Percentiles rank a stretch among this genome's conserved stretches.
Evolutionary conservation across 2,329 filamentous ascomycete species (phyloP).

Genomic region (Colletotrichum viniferum): DNA sequence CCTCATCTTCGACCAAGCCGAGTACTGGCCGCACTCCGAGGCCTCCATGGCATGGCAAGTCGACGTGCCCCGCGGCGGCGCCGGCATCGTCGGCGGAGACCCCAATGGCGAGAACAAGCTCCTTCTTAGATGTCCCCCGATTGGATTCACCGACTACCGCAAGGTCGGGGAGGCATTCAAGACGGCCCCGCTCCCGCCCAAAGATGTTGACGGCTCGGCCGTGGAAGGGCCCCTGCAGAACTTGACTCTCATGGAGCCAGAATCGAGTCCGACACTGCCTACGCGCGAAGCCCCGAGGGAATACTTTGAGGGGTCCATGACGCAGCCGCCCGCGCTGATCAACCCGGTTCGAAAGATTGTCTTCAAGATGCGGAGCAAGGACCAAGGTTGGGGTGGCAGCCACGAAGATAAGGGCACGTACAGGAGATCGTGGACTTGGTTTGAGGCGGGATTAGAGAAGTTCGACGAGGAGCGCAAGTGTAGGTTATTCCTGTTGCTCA

Average conservation of each 20-base stretch:
- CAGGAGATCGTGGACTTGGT: slow-evolving; percentile 62
- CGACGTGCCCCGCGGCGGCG: slow-evolving; percentile 11
- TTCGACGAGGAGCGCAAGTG: slow-evolving; percentile 44
- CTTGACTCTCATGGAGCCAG: slow-evolving; percentile 3
- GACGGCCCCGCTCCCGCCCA: slow-evolving; percentile 2
- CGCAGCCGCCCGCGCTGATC: slow-evolving; percentile 31
- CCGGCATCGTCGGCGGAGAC: slow-evolving; percentile 28
- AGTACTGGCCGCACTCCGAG: slow-evolving; percentile 64
- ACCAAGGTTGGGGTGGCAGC: slow-evolving; percentile 61
- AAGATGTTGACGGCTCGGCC: slow-evolving; percentile 1
- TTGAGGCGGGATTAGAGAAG: slow-evolving; percentile 64
- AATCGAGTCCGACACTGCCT: background rate
- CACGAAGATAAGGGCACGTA: slow-evolving; percentile 40
- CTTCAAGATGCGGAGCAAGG: slow-evolving; percentile 60
- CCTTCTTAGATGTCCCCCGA: slow-evolving; percentile 37
- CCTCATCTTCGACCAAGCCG: slow-evolving; percentile 60
- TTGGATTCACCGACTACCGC: slow-evolving; percentile 32
- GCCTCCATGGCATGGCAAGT: slow-evolving; percentile 32
- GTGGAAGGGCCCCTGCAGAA: background rate
- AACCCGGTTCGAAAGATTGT: slow-evolving; percentile 64
- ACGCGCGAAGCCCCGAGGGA: slow-evolving; percentile 24
- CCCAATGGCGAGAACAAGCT: slow-evolving; percentile 33
- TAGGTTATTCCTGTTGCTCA: slow-evolving; percentile 3
- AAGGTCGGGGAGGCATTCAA: slow-evolving; percentile 11
- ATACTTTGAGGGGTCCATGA: slow-evolving; percentile 35